phyloP scores from a whole-genome alignment of 73 alveolate species.

The Tetrahymena elliotti region DNA sequence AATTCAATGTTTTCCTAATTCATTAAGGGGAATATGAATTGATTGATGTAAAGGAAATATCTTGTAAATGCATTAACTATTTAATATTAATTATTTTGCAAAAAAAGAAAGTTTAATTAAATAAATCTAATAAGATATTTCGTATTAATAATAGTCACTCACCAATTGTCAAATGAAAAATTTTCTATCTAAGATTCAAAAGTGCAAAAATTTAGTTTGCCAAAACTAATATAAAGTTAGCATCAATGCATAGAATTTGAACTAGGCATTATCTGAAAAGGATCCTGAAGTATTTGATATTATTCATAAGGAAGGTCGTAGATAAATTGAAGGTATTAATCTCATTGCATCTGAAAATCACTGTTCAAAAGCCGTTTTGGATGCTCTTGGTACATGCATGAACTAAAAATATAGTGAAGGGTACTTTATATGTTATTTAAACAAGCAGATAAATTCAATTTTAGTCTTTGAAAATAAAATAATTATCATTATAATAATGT shows the following conservation, averaged over 20 bases:
- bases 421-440: conserved; percentile 1
- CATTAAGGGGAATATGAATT: background rate
- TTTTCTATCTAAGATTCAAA: background rate
- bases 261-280: conserved; percentile 13
- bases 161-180: background rate
- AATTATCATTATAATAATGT: background rate
- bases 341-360: conserved; percentile 84
- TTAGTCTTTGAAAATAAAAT: background rate
- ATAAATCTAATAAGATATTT: background rate
- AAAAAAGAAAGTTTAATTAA: background rate
- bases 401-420: conserved; percentile 94
- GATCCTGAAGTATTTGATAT: conserved; percentile 73
- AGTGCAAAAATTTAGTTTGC: background rate
- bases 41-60: background rate
- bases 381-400: conserved; percentile 88
- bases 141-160: background rate
- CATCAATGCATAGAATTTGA: background rate
- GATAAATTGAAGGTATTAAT: conserved; percentile 71
- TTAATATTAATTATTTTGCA: background rate
- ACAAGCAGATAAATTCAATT: background rate
- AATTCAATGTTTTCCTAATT: background rate
- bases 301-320: conserved; percentile 65
- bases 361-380: conserved; percentile 72
- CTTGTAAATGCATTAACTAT: background rate
- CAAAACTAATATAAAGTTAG: background rate